Base-by-base conservation (phyloP, 2,329 filamentous ascomycete species). In the Phaeosphaeriaceae sp. region DNA sequence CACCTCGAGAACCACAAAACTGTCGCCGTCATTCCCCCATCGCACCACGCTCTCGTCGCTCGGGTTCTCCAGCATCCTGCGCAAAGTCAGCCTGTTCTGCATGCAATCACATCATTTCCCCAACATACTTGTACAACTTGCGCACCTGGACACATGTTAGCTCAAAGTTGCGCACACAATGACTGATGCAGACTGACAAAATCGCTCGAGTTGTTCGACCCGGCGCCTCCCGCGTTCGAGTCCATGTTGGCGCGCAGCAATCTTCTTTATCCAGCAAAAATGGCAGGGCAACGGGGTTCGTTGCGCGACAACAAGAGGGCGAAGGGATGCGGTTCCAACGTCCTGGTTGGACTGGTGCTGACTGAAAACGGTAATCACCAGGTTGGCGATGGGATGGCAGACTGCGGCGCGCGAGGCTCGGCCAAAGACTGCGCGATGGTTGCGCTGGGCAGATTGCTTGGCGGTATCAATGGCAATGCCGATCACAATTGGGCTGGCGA, bases 1-100 rank as follows among this genome's bases (percentile, higher is more conserved):
- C 85, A 97, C 95, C 88, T 99, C 95, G 54, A 98, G 84, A 52
- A 99, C 96, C 58, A 99, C 94, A 75, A 99, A 99, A 69, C 93
- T 97, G 75, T 97, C 92, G 54, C 93, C 94, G 65, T 94, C 90
- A 68, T 97, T 93, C 60, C 94, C 94, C 95, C 95, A 99, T 80
- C 94, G 87, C 50, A 98, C 95, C 61, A 98, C 94, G 61, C 91
- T 90, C 70, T 94, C 89, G 78, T 99, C 96, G 54, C 92, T 90
- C 35, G 94, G 94, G 74, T 96, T 96, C 80, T 98, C 94, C 72
- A 99, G 84, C 95, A 99, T 99, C 78, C 93, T 97, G 75, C 60
- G 51, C 61, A 60, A 63, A 48, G 63, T 78, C 58, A 79, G 79
- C 42, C 15, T 40, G 17, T 7, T 30, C 24, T 21, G 26, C 54